These are phyloP conservation scores for Didymella lethalis DNA, from an alignment of 2,329 filamentous ascomycete genomes.

Conservation along the genomic window DNA sequence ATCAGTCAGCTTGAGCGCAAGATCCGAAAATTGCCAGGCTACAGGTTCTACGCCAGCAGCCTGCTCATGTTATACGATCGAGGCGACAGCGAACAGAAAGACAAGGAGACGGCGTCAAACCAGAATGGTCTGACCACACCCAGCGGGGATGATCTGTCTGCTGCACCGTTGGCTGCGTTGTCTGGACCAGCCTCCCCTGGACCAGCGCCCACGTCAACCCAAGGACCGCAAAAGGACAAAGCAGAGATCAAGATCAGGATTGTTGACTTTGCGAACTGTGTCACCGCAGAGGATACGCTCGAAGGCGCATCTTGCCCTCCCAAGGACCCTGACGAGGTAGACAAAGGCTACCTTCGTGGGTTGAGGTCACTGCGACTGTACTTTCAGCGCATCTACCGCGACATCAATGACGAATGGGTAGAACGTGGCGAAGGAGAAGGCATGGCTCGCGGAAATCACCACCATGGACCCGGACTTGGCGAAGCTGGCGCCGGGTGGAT, in stretches of 20 bases:
- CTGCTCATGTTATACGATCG: slow-evolving; percentile 96
- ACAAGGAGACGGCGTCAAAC: slow-evolving; percentile 29
- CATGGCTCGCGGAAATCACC: slow-evolving; percentile 42
- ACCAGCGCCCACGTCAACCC: slow-evolving; percentile 20
- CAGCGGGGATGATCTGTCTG: slow-evolving; percentile 32
- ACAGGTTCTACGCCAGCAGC: slow-evolving; percentile 94
- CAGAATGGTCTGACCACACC: slow-evolving; percentile 26
- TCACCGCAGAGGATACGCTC: slow-evolving; percentile 80
- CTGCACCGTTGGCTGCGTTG: slow-evolving; percentile 21
- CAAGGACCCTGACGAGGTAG: slow-evolving; percentile 78
- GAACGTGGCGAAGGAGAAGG: slow-evolving; percentile 55
- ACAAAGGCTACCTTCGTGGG: slow-evolving; percentile 88
- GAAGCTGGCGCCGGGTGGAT: slow-evolving; percentile 46
- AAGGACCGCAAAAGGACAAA: slow-evolving; percentile 34
- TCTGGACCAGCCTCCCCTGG: slow-evolving; percentile 41
- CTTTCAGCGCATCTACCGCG: slow-evolving; percentile 85
- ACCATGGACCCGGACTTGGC: slow-evolving; percentile 45
- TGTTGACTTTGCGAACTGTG: slow-evolving; percentile 97
- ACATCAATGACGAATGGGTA: slow-evolving; percentile 65
- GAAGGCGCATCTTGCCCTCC: slow-evolving; percentile 77
- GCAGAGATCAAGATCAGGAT: slow-evolving; percentile 88
- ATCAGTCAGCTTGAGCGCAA: slow-evolving; percentile 83
- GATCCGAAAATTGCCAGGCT: slow-evolving; percentile 79
- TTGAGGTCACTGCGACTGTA: slow-evolving; percentile 80
- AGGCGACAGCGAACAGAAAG: slow-evolving; percentile 65